Evolutionary conservation across 2,329 filamentous ascomycete species (phyloP).

Genomic region (Paecilomyces niveus): DNA sequence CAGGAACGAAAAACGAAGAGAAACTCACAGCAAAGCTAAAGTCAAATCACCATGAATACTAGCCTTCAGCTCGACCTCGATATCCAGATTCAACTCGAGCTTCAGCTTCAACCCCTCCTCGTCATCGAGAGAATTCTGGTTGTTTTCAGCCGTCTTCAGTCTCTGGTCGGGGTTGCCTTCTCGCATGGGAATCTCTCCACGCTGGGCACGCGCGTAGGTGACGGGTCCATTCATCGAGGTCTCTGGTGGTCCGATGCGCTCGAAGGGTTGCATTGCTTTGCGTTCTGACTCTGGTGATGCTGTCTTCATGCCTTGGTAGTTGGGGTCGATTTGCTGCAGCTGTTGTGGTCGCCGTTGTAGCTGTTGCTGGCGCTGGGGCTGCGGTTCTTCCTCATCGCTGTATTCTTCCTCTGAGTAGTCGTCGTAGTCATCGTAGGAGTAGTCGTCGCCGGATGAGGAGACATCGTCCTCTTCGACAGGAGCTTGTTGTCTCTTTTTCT

Average conservation of each 20-base stretch:
- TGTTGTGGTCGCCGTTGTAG: conserved; percentile 3
- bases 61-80: conserved; percentile 80
- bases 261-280: conserved; percentile 46
- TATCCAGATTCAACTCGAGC: conserved; percentile 70
- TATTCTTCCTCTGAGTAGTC: conserved; percentile 3
- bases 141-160: conserved; percentile 26
- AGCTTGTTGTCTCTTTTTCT: background rate
- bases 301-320: conserved; percentile 10
- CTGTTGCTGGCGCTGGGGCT: conserved; percentile 5
- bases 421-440: conserved; percentile 1
- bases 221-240: conserved; percentile 52
- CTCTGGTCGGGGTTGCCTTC: conserved; percentile 44
- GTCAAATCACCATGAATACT: conserved; percentile 80
- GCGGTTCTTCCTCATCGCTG: conserved; percentile 11
- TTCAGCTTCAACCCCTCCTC: conserved; percentile 57
- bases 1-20: background rate
- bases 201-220: conserved; percentile 46
- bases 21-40: conserved; percentile 65
- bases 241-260: conserved; percentile 49
- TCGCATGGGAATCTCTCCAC: conserved; percentile 50
- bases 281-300: conserved; percentile 38
- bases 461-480: conserved; percentile 4
- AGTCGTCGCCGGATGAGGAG: conserved; percentile 3
- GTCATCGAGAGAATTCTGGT: conserved; percentile 26
- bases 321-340: conserved; percentile 3